Evolutionary conservation across 306 rosid species (phyloP).

Genomic region (Argentina anserina): DNA sequence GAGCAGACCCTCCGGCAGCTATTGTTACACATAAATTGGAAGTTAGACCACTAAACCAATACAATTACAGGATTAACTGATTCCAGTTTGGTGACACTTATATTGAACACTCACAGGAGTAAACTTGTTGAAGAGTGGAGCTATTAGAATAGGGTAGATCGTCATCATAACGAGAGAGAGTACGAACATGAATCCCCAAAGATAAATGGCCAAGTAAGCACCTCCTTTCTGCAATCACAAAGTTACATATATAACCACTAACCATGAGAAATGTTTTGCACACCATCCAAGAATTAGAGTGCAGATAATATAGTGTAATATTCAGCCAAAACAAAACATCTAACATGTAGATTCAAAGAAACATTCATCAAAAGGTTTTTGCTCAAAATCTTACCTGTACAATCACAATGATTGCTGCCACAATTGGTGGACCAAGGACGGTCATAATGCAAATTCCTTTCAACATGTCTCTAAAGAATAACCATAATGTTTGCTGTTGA

Average conservation of each 20-base stretch:
- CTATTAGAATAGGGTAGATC: slow-evolving; percentile 84
- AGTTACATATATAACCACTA: slow-evolving; percentile 14
- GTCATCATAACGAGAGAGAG: slow-evolving; percentile 96
- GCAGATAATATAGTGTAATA: slow-evolving; percentile 19
- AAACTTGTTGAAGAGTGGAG: slow-evolving; percentile 95
- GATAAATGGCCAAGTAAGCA: slow-evolving; percentile 94
- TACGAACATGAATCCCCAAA: slow-evolving; percentile 88
- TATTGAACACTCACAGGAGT: slow-evolving; percentile 68
- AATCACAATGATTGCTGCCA: slow-evolving; percentile 80
- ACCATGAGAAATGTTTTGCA: slow-evolving; percentile 6
- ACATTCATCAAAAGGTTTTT: background rate
- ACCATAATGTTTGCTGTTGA: slow-evolving; percentile 87
- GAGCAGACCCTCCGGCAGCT: slow-evolving; percentile 92
- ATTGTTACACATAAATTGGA: slow-evolving; percentile 30
- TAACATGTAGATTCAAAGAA: slow-evolving; percentile 2
- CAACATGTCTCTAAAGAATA: slow-evolving; percentile 87
- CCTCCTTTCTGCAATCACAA: slow-evolving; percentile 87
- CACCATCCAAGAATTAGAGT: slow-evolving; percentile 2
- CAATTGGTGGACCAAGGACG: slow-evolving; percentile 85
- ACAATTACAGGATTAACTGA: background rate
- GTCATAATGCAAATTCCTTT: slow-evolving; percentile 65
- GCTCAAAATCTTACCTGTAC: slow-evolving; percentile 59
- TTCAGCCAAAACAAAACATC: background rate
- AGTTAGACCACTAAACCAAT: slow-evolving; percentile 18
- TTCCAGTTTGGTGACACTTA: slow-evolving; percentile 2